Base-by-base conservation (phyloP, 2,329 filamentous ascomycete genomes). In the Cryphonectria naterciae region DNA sequence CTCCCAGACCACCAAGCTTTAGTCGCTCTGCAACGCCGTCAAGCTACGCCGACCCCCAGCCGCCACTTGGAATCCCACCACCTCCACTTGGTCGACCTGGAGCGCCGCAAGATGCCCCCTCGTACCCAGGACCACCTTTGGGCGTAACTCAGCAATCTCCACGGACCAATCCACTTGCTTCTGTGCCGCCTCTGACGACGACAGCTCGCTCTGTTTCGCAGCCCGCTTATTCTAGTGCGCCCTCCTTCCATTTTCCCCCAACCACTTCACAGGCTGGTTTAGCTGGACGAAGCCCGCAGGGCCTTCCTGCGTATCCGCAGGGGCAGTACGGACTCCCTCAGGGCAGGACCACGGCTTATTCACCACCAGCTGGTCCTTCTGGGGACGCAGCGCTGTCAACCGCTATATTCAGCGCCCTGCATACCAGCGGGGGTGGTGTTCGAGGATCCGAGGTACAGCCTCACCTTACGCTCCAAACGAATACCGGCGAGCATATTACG, bases 1-100 rank as follows among this genome's bases (percentile, higher is more conserved):
- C 89, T 13, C 88, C 88, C 56, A 85, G 88, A 72, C 82, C 85
- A 37, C 81, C 84, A 25, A 89, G 86, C 75, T 76, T 87, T 17
- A 83, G 83, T 43, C 78, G 81, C 22, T 73, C 71, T 52, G 77
- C 78, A 60, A 75, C 76, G 15, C 74, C 77, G 46, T 69, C 71
- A 71, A 77, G 78, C 65, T 72, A 77, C 35, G 71, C 77, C 35
- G 79, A 77, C 63, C 67, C 76, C 10, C 78, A 79, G 11, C 79
- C 78, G 61, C 69, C 76, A 15, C 58, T 73, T 61, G 74, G 70
- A 43, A 71, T 77, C 7, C 75, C 75, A 49, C 75, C 76, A n/a
- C 77, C 78, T 25, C 35, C 67, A 39, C 39, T 65, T 22, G 35
- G 69, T 56, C 69, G 71, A 43, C 39, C 58, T 41, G 65, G 70